Evolutionary conservation across 2,329 filamentous ascomycete genomes (phyloP).

Genomic region (Neonectria punicea): DNA sequence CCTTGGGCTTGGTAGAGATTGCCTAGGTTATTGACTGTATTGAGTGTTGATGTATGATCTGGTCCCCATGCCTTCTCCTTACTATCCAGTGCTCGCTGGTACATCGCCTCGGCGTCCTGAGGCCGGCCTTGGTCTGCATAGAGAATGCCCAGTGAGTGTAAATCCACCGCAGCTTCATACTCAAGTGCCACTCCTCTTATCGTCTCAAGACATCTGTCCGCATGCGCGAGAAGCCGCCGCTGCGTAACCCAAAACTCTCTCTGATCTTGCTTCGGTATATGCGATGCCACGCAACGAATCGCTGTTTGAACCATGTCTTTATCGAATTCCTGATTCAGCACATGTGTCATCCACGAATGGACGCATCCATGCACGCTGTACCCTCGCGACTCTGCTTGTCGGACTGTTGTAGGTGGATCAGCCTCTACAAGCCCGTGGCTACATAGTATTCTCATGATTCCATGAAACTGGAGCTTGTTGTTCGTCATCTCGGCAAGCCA

Average conservation of each 20-base stretch:
- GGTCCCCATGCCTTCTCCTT: too few relatives aligned
- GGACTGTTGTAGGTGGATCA: conserved; percentile 22
- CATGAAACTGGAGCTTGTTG: conserved; percentile 39
- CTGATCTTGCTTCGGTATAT: conserved; percentile 20
- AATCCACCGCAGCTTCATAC: background rate
- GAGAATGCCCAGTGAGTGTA: conserved; percentile 39
- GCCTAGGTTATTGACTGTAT: too few relatives aligned
- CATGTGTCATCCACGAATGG: conserved; percentile 45
- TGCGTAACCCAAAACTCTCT: conserved; percentile 26
- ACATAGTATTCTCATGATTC: conserved; percentile 35
- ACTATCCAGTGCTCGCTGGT: background rate
- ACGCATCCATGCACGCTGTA: conserved; percentile 50
- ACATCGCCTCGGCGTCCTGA: conserved; percentile 44
- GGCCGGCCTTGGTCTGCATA: conserved; percentile 42
- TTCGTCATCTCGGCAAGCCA: conserved; percentile 41
- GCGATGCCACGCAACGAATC: conserved; percentile 20
- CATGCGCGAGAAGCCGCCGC: conserved; percentile 37
- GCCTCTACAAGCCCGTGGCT: conserved; percentile 40
- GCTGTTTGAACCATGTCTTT: conserved; percentile 9
- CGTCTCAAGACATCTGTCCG: conserved; percentile 25
- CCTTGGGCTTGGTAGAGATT: too few relatives aligned
- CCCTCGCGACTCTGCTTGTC: conserved; percentile 30
- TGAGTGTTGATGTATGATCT: too few relatives aligned
- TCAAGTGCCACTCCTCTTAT: conserved; percentile 8
- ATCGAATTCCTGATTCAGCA: conserved; percentile 37